phyloP scores from a whole-genome alignment of 2,329 filamentous ascomycete species.

The Aspergillus carbonarius region DNA sequence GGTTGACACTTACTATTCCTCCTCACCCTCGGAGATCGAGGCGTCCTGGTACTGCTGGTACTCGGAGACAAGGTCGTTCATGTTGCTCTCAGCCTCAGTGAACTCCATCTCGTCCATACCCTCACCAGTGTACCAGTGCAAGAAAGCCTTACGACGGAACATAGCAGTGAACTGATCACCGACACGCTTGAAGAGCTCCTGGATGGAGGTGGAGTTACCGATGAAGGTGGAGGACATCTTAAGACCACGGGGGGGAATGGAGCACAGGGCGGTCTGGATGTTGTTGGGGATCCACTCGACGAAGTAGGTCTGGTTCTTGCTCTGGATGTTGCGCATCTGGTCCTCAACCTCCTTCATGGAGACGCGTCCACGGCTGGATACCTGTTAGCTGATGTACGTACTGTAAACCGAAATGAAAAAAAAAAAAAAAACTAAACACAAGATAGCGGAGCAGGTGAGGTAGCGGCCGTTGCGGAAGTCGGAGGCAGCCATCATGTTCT shows the following conservation, averaged over 20 bases:
- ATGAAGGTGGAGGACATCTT: slow-evolving; percentile 99
- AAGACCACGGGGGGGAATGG: slow-evolving; percentile 93
- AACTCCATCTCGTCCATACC: slow-evolving; percentile 99
- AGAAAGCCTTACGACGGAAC: slow-evolving; percentile 99
- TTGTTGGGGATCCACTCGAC: slow-evolving; percentile 99
- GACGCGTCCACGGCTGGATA: slow-evolving; percentile 86
- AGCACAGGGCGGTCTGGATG: slow-evolving; percentile 98
- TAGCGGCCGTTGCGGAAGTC: slow-evolving; percentile 99
- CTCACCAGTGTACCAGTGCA: slow-evolving; percentile 99
- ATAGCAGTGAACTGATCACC: slow-evolving; percentile 99
- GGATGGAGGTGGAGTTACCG: slow-evolving; percentile 98
- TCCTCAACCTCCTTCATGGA: slow-evolving; percentile 99
- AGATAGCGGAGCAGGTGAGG: slow-evolving; percentile 98
- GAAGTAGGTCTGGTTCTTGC: slow-evolving; percentile 99
- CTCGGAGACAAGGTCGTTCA: slow-evolving; percentile 99
- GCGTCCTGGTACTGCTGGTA: slow-evolving; percentile 99
- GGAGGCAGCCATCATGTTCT: slow-evolving; percentile 99
- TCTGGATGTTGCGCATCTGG: slow-evolving; percentile 99
- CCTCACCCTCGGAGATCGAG: slow-evolving; percentile 93
- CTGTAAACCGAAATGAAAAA: neutral
- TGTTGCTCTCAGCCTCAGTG: slow-evolving; percentile 99
- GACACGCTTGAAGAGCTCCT: slow-evolving; percentile 99
- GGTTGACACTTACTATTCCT: slow-evolving; percentile 66
- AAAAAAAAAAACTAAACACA: slow-evolving; percentile 59
- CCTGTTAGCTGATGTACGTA: neutral